Conservation (phyloP, 2,329 filamentous ascomycete genomes). For the Epicoccum sorghinum region DNA sequence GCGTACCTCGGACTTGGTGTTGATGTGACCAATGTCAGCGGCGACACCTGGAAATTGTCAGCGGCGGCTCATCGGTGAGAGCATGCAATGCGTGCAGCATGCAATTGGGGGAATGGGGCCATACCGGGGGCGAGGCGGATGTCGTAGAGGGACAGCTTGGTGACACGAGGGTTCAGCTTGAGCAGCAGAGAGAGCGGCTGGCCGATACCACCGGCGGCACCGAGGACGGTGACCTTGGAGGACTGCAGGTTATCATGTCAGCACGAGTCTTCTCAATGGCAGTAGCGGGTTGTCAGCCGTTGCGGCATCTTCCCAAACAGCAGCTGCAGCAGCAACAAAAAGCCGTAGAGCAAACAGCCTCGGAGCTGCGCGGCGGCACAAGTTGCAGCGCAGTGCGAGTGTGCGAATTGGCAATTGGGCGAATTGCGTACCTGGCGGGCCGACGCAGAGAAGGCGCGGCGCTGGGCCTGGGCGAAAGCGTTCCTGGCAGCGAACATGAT, state of each 20-base stretch:
- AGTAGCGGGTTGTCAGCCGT: not conserved
- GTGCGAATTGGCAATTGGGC: not conserved
- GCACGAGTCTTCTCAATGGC: slow-evolving; percentile 24
- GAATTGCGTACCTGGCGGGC: slow-evolving; percentile 55
- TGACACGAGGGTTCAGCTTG: slow-evolving; percentile 97
- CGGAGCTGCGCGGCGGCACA: slow-evolving; percentile 3
- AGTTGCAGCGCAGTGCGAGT: not conserved
- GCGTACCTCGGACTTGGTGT: slow-evolving; percentile 84
- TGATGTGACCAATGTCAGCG: slow-evolving; percentile 97
- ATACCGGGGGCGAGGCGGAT: slow-evolving; percentile 91
- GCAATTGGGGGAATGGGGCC: slow-evolving; percentile 45
- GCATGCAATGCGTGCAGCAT: not conserved
- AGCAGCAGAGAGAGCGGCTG: slow-evolving; percentile 96
- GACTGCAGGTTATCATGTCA: slow-evolving; percentile 63
- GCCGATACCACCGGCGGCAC: slow-evolving; percentile 96
- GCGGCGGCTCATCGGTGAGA: not conserved
- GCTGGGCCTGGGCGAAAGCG: slow-evolving; percentile 57
- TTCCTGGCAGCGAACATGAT: slow-evolving; percentile 72
- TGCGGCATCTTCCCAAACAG: no score
- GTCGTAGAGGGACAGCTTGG: slow-evolving; percentile 95
- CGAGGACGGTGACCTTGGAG: slow-evolving; percentile 97
- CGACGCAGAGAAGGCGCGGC: slow-evolving; percentile 60
- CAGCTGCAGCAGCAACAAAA: slow-evolving; percentile 19
- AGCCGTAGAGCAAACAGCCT: slow-evolving; percentile 24
- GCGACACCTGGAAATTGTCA: slow-evolving; percentile 74